Conservation (phyloP, 805 yeast species). For the Isabelozyma pseudorhagii region DNA sequence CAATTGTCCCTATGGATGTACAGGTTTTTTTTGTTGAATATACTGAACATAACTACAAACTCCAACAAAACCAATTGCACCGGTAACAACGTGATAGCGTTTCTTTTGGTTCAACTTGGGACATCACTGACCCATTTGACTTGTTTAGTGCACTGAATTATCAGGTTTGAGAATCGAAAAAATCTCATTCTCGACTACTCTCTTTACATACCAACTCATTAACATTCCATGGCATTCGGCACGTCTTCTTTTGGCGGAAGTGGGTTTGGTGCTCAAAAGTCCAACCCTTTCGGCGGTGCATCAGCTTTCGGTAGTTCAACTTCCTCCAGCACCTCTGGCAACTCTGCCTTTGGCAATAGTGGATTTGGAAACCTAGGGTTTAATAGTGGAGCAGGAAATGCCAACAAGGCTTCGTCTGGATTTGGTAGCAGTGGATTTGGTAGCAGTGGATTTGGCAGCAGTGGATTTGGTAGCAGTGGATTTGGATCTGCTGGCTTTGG, state of each 20-base stretch:
- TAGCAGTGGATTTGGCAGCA: constrained; percentile 1
- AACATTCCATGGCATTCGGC: constrained; percentile 2
- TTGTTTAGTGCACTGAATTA: too few species aligned
- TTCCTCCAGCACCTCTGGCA: neutral
- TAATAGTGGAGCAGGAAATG: neutral
- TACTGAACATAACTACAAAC: too few species aligned
- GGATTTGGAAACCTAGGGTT: constrained; percentile 5
- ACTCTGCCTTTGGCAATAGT: constrained; percentile 4
- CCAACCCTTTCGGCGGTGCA: constrained; percentile 7
- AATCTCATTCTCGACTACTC: constrained; percentile 11
- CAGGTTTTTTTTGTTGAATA: too few species aligned
- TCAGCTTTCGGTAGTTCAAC: constrained; percentile 3
- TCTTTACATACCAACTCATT: constrained; percentile 21
- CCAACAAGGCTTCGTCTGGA: neutral
- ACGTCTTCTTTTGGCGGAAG: constrained; percentile 3
- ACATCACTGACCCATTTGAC: too few species aligned
- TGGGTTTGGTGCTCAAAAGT: constrained; percentile 3
- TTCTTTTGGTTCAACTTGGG: too few species aligned
- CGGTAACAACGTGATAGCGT: too few species aligned
- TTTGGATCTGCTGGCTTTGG: constrained; percentile 4
- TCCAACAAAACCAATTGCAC: too few species aligned
- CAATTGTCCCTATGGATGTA: too few species aligned
- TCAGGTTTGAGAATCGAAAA: constrained; percentile 7
- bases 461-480: constrained; percentile 4
- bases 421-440: constrained; percentile 6